Evolutionary conservation across 2,329 filamentous ascomycete species (phyloP).

Genomic region (Epichloe baconii): DNA sequence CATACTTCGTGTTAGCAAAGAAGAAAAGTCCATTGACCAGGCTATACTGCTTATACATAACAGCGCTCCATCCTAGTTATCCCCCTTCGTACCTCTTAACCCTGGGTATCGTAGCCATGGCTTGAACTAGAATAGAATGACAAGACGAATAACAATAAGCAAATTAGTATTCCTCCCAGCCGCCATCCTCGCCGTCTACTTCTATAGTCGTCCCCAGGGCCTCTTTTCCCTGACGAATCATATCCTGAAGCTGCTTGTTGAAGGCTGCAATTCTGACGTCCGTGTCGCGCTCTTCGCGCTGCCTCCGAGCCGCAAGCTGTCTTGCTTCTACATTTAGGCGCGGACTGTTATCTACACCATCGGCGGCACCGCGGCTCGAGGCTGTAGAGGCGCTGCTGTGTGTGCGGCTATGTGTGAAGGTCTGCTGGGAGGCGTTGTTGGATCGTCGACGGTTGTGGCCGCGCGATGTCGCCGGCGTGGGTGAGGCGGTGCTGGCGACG

Average conservation of each 20-base stretch:
- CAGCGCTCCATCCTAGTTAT: not conserved
- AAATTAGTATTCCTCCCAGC: constrained; percentile 15
- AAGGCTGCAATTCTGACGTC: constrained; percentile 70
- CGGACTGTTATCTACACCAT: constrained; percentile 26
- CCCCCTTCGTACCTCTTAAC: not conserved
- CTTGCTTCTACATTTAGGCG: constrained; percentile 54
- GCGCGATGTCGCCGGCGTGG: constrained; percentile 10
- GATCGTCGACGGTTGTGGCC: constrained; percentile 9
- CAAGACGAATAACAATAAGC: not conserved
- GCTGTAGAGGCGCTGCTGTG: constrained; percentile 32
- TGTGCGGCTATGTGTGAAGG: constrained; percentile 26
- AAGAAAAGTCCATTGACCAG: not conserved
- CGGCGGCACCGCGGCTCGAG: constrained; percentile 16
- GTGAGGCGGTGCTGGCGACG: constrained; percentile 12
- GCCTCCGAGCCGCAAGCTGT: constrained; percentile 56
- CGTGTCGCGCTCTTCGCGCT: constrained; percentile 61
- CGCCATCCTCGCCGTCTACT: constrained; percentile 40
- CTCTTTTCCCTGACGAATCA: constrained; percentile 82
- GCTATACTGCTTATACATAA: not conserved
- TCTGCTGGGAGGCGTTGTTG: constrained; percentile 6
- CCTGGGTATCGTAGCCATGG: constrained; percentile 5
- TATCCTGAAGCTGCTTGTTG: constrained; percentile 64
- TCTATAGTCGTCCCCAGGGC: constrained; percentile 67
- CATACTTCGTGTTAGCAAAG: not conserved
- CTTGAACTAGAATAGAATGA: not conserved